Evolutionary conservation across 1,284 basidiomycete genomes (phyloP), one percentile per base, ranked within the genome.

Genomic region (Grifola frondosa): DNA sequence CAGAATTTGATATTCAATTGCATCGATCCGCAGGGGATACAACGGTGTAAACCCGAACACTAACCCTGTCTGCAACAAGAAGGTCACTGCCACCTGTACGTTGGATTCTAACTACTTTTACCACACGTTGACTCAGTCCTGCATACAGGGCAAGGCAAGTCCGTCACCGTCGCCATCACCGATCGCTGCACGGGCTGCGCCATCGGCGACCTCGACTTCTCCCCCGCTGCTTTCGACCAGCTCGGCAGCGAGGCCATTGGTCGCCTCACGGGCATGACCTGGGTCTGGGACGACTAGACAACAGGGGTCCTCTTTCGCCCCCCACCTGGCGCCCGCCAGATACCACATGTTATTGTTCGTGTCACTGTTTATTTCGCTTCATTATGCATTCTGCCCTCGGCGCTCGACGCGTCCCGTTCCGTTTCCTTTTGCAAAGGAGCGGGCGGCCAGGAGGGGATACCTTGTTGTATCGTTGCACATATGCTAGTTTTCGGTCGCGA

Each of bases 101-200:
- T 67, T 68, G 61, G 22, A 13, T 40, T 30, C 35, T 8, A 29
- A 13, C 4, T 38, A 7, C 15, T 11, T n/a, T 24, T 2, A 17
- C 6, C 9, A 26, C 3, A 36, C 13, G 3, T 21, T 22, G 16
- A 34, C 33, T 12, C 17, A 28, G 25, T 38, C 24, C 22, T 7
- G 30, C 37, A 20, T 49, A 37, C 43, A 84, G 83, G 77, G 57
- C 21, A 70, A 35, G 79, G 78, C 50, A 75, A 75, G 22, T 62
- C 56, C 3, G 68, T 80, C 32, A 66, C 60, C 0, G 75, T 84
- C 24, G 63, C 62, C 0, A 59, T 87, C 46, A 72, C 69, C 0
- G 87, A 90, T 60, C 72, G 84, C 24, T 90, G 87, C 58, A 60
- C 43, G 5, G 83, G 59, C 10, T 88, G 84, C 53, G 48, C 45